Percentiles rank a stretch among this genome's conserved stretches.
phyloP scores from a whole-genome alignment of 495 filamentous ascomycete genomes.

The Penicillium taxi region DNA sequence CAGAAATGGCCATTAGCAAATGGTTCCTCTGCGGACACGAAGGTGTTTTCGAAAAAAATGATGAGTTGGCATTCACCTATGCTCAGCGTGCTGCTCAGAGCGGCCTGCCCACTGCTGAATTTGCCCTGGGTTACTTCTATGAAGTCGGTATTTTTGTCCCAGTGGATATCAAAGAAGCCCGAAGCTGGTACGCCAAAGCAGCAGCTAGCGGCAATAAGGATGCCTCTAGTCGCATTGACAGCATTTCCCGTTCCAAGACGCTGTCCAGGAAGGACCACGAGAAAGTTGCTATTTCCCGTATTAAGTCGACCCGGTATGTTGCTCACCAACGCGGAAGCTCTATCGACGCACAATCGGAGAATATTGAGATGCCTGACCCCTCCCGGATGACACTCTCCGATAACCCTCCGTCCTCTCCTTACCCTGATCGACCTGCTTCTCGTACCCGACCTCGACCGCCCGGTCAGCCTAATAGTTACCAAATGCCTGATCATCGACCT shows the following conservation, averaged over 20 bases:
- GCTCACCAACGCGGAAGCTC: slow-evolving; percentile 62
- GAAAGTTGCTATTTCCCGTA: slow-evolving; percentile 76
- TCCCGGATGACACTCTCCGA: slow-evolving; percentile 37
- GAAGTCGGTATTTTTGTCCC: slow-evolving; percentile 88
- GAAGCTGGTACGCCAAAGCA: slow-evolving; percentile 85
- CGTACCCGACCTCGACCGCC: slow-evolving; percentile 41
- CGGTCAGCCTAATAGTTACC: slow-evolving; percentile 53
- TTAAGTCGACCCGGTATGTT: slow-evolving; percentile 80
- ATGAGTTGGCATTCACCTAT: slow-evolving; percentile 84
- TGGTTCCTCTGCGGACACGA: slow-evolving; percentile 98
- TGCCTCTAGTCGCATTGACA: slow-evolving; percentile 71
- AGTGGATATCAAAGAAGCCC: slow-evolving; percentile 73
- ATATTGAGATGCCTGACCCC: slow-evolving; percentile 69
- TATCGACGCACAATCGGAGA: slow-evolving; percentile 45
- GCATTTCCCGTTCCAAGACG: slow-evolving; percentile 76
- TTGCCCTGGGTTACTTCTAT: slow-evolving; percentile 95
- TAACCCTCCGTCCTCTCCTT: slow-evolving; percentile 33
- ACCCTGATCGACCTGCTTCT: slow-evolving; percentile 33
- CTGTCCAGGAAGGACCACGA: slow-evolving; percentile 89
- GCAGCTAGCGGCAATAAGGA: slow-evolving; percentile 89
- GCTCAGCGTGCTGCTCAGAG: slow-evolving; percentile 75
- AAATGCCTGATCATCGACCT: slow-evolving; percentile 44
- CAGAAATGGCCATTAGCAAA: slow-evolving; percentile 93
- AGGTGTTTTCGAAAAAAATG: slow-evolving; percentile 86
- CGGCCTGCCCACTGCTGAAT: slow-evolving; percentile 84